Conservation (phyloP, 805 yeast genomes). For the Candida succiphila region DNA sequence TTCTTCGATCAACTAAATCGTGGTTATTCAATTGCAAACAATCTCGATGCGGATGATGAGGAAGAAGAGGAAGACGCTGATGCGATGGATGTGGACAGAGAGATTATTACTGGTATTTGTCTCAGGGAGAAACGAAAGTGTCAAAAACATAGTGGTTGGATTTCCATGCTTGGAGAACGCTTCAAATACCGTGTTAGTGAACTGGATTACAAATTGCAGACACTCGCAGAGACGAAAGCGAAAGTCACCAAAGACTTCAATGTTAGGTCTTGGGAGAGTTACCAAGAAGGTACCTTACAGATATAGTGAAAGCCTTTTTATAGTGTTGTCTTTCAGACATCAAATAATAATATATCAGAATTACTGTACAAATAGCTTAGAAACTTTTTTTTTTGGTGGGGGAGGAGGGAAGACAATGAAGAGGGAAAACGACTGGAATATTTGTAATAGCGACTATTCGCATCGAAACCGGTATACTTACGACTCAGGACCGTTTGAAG, state of each 20-base stretch:
- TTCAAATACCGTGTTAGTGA: slow-evolving; percentile 24
- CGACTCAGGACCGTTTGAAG: too few species aligned
- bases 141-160: slow-evolving; percentile 33
- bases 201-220: slow-evolving; percentile 9
- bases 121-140: slow-evolving; percentile 47
- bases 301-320: neutral
- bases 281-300: too few species aligned
- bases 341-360: neutral
- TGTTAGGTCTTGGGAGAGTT: slow-evolving; percentile 24
- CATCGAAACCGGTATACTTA: too few species aligned
- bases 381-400: too few species aligned
- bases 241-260: slow-evolving; percentile 26
- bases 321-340: neutral
- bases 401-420: too few species aligned
- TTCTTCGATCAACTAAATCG: neutral
- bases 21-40: neutral
- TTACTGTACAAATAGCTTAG: neutral
- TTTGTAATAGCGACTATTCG: too few species aligned
- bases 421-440: too few species aligned
- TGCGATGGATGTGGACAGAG: slow-evolving; percentile 4
- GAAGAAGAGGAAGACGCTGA: slow-evolving; percentile 1
- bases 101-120: slow-evolving; percentile 25
- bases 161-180: slow-evolving; percentile 22
- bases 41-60: slow-evolving; percentile 1
- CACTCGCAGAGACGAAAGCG: slow-evolving; percentile 18